These are phyloP conservation scores for Asclepias syriaca DNA, from an alignment of 257 asterid species.

Conservation along the genomic window DNA sequence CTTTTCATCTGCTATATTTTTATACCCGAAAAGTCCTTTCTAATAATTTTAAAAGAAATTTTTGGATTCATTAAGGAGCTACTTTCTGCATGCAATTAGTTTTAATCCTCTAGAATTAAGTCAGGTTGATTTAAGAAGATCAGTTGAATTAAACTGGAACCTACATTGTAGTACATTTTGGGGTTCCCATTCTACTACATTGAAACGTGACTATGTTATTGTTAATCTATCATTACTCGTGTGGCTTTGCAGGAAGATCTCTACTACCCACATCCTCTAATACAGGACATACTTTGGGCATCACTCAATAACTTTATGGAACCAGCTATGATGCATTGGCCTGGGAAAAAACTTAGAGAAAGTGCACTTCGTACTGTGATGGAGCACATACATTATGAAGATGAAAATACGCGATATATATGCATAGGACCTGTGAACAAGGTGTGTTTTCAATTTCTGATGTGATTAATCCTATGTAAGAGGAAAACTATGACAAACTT, in stretches of 20 bases:
- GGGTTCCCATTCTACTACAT: background rate
- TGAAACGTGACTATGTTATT: background rate
- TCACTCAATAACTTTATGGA: conserved; percentile 77
- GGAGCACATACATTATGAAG: conserved; percentile 97
- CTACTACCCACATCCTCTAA: conserved; percentile 88
- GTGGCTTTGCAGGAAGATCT: conserved; percentile 80
- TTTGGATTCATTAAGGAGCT: background rate
- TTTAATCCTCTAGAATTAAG: background rate
- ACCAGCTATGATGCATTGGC: conserved; percentile 88
- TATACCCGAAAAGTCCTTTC: background rate
- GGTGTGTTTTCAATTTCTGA: conserved; percentile 39
- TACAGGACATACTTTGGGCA: conserved; percentile 90
- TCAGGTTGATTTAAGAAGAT: background rate
- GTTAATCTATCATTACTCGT: conserved; percentile 4
- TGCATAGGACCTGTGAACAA: conserved; percentile 98
- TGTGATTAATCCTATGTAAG: background rate
- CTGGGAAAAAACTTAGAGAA: conserved; percentile 86
- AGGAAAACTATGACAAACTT: background rate
- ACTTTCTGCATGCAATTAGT: background rate
- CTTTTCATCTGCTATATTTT: background rate
- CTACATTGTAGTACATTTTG: background rate
- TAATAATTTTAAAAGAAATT: background rate
- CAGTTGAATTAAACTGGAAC: background rate
- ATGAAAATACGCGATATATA: conserved; percentile 88
- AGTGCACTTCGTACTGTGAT: conserved; percentile 62